Evolutionary conservation across 352 stramenopile genomes (phyloP), one percentile per base, ranked within the genome.

Genomic region (Globisporangium echinulatum): DNA sequence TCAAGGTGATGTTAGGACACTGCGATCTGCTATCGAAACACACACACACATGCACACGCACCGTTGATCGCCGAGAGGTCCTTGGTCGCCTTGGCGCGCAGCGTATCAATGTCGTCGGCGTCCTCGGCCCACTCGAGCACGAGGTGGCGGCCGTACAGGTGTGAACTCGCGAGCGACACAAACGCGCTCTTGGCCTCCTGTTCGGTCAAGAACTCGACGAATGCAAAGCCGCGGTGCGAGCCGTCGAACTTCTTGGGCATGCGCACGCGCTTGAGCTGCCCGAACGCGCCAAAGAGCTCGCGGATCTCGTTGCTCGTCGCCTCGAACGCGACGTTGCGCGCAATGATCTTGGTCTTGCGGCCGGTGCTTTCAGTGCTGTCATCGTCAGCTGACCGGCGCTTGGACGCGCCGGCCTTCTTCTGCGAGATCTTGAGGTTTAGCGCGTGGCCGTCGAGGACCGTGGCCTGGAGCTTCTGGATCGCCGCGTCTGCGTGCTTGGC

Each of bases 211-310:
- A 98, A 99, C 64, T 99, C 97, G 50, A 99, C 92, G 69, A 99
- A 99, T 15, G 96, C 97, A 72, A 99, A 99, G 53, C 85, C 97
- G 59, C 97, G 96, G 74, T 98, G 94, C 54, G 78, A 84, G 52
- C 97, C 97, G 75, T 99, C 97, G 66, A 99, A 99, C 70, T 99
- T 99, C 75, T 99, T 99, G 36, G 97, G 97, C 63, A 99, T 91
- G 17, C 97, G 93, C 54, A 99, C 90, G 53, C 88, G 97, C 69
- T 99, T 99, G 42, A 99, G 79, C 70, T 99, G 90, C 7, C 97
- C 97, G 63, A 98, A 99, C 5, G 88, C 89, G 25, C 81, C 94
- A 72, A 99, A 99, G 13, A 99, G 81, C 74, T 98, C 87, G 8
- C 97, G 83, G 49, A 99, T 82, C 61, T 99, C 97, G 56, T 94